Base-by-base conservation (phyloP, 805 yeast genomes). In the Torulaspora microellipsoides region DNA sequence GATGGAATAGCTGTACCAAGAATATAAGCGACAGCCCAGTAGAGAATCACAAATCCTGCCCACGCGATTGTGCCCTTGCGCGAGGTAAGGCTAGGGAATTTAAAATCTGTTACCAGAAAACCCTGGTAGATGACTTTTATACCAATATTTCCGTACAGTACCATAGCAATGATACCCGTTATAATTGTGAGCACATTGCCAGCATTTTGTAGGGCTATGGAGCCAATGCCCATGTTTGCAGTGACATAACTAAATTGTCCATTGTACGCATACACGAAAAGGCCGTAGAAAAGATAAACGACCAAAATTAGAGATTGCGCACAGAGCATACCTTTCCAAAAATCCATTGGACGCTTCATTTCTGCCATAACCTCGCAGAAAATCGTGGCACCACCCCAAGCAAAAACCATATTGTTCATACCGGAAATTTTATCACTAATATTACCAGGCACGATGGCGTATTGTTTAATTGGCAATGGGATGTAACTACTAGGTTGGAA, bases 311-410 rank as follows among this genome's bases (percentile, higher is more conserved):
- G 56, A 6, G 53, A 14, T 51, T 73, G 74, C 15, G 76, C 75
- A 33, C 60, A 48, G 14, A 65, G 46, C 69, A 72, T 67, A 35
- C 76, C 76, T 55, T 72, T 70, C 69, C 73, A 65, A 59, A 73
- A 73, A 43, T 73, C 77, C 65, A 59, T 59, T 8, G 78, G 78
- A 38, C 71, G 63, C 43, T 58, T 63, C 75, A 73, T 68, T 54
- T 73, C 78, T 9, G 77, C 70, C 60, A 74, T 62, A 39, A 73
- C 65, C 51, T 73, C 76, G 13, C 71, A 66, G 58, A 72, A 73
- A 38, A 72, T 68, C 48, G 73, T 65, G n/a, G 77, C 73, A 48
- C 78, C 78, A 31, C 77, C 78, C 63, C 71, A 73, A 3, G 76
- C 69, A 54, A 68, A 73, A 14, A 74, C 73, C 48, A 73, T 65